Conservation (phyloP, 352 stramenopile genomes). For the Phytophthora boehmeriae region DNA sequence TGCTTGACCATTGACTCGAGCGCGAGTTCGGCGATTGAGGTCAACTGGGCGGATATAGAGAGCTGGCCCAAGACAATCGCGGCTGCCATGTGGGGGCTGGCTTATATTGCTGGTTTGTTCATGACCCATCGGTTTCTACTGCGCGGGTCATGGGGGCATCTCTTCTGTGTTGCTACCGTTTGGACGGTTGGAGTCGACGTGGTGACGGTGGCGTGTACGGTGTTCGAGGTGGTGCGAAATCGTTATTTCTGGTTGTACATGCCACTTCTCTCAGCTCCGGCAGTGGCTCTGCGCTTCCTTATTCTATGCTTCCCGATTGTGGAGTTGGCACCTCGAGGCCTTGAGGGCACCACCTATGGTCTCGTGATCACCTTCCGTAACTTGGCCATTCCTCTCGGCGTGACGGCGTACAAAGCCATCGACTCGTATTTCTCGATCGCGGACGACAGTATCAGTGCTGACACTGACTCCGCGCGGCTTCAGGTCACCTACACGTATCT, state of each 20-base stretch:
- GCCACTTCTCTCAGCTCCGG: slow-evolving; percentile 47
- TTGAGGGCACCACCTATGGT: slow-evolving; percentile 67
- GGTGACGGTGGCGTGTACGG: slow-evolving; percentile 47
- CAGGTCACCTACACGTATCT: slow-evolving; percentile 57
- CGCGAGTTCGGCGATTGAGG: slow-evolving; percentile 52
- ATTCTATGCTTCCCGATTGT: slow-evolving; percentile 61
- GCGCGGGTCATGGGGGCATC: slow-evolving; percentile 50
- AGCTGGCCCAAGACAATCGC: slow-evolving; percentile 56
- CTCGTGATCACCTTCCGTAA: slow-evolving; percentile 70
- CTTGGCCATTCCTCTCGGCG: slow-evolving; percentile 55
- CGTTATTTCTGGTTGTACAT: slow-evolving; percentile 68
- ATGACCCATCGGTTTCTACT: slow-evolving; percentile 62
- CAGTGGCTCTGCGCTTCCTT: slow-evolving; percentile 52
- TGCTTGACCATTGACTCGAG: slow-evolving; percentile 58
- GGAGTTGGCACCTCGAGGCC: slow-evolving; percentile 58
- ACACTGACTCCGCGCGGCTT: slow-evolving; percentile 39
- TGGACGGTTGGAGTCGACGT: slow-evolving; percentile 65
- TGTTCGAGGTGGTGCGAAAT: slow-evolving; percentile 56
- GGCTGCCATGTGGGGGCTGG: slow-evolving; percentile 50
- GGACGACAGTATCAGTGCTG: slow-evolving; percentile 25
- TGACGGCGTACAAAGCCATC: slow-evolving; percentile 47
- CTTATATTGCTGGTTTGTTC: slow-evolving; percentile 67
- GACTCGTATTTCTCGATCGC: slow-evolving; percentile 49
- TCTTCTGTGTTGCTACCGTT: slow-evolving; percentile 56
- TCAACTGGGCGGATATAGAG: slow-evolving; percentile 60